A percentile compares a stretch with the other conserved stretches of the same genome.
These are phyloP conservation scores for Fusarium mangiferae DNA, from an alignment of 2,329 filamentous ascomycete genomes.

Conservation along the genomic window DNA sequence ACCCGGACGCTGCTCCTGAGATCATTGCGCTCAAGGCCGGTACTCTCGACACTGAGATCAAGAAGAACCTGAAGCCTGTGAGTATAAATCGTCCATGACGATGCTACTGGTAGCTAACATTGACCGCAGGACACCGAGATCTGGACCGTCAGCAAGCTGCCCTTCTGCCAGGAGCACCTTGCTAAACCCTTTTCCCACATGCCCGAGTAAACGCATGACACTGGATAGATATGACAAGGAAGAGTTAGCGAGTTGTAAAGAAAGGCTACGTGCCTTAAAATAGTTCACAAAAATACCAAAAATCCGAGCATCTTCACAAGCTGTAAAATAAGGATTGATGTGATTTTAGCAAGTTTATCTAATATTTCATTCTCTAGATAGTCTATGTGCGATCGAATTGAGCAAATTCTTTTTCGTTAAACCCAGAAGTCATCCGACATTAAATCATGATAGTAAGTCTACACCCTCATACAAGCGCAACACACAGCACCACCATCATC, in stretches of 20 bases:
- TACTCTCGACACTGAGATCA: conserved; percentile 70
- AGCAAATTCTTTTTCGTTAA: neutral
- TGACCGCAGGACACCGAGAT: conserved; percentile 71
- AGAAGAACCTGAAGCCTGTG: conserved; percentile 74
- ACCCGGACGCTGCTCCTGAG: conserved; percentile 74
- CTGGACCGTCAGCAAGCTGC: conserved; percentile 75
- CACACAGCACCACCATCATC: conserved; percentile 1
- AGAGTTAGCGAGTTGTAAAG: conserved; percentile 3
- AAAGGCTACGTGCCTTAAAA: neutral
- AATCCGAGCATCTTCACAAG: neutral
- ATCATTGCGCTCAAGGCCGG: conserved; percentile 78
- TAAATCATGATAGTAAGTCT: neutral
- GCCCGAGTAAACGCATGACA: conserved; percentile 59
- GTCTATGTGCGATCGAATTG: conserved; percentile 15
- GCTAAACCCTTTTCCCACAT: conserved; percentile 72
- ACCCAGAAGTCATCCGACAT: conserved; percentile 2
- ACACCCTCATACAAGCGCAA: conserved; percentile 12
- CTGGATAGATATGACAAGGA: conserved; percentile 4
- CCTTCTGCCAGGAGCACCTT: conserved; percentile 74
- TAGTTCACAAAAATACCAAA: conserved; percentile 1
- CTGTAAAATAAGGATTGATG: neutral
- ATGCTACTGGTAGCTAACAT: conserved; percentile 14
- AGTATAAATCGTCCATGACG: conserved; percentile 38
- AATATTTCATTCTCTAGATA: conserved; percentile 11
- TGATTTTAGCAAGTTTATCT: conserved; percentile 19